Evolutionary conservation across 257 asterid species (phyloP).

Genomic region (Plantago ovata): DNA sequence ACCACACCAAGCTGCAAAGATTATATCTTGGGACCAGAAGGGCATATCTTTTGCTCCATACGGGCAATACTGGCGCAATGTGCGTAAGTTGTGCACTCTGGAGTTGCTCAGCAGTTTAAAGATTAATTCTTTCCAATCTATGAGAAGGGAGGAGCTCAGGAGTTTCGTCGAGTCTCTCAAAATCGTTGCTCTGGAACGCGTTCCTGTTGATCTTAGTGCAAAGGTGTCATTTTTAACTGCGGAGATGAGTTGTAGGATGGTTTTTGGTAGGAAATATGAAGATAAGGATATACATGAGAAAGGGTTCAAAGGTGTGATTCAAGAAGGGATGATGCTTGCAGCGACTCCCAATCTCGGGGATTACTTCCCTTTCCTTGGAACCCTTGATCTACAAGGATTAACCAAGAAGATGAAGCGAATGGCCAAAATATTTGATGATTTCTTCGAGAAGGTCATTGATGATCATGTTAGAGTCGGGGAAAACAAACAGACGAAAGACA

Average conservation of each 20-base stretch:
- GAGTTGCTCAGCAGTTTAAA: slow-evolving; percentile 13
- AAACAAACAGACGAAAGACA: slow-evolving; percentile 1
- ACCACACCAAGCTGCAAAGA: slow-evolving; percentile 3
- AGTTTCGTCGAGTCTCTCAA: background rate
- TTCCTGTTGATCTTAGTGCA: slow-evolving; percentile 31
- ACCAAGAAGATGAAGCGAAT: slow-evolving; percentile 5
- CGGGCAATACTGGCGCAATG: slow-evolving; percentile 20
- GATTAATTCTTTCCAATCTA: slow-evolving; percentile 3
- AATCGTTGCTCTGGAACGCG: background rate
- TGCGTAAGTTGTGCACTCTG: slow-evolving; percentile 12
- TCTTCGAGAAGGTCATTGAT: slow-evolving; percentile 11
- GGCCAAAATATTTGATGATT: slow-evolving; percentile 6
- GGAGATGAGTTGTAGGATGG: slow-evolving; percentile 35
- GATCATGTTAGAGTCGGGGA: background rate
- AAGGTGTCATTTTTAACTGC: slow-evolving; percentile 16
- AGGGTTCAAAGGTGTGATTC: background rate
- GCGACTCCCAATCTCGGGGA: slow-evolving; percentile 8
- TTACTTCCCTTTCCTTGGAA: slow-evolving; percentile 9
- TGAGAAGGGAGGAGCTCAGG: slow-evolving; percentile 21
- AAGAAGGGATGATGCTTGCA: slow-evolving; percentile 13
- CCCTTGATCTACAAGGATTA: slow-evolving; percentile 5
- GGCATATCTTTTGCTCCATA: slow-evolving; percentile 6
- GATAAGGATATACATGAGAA: slow-evolving; percentile 20
- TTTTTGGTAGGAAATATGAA: slow-evolving; percentile 34
- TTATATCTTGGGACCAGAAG: slow-evolving; percentile 10